Evolutionary conservation across 192 early-diverging fungal species (phyloP).

Genomic region (Gigaspora rosea): DNA sequence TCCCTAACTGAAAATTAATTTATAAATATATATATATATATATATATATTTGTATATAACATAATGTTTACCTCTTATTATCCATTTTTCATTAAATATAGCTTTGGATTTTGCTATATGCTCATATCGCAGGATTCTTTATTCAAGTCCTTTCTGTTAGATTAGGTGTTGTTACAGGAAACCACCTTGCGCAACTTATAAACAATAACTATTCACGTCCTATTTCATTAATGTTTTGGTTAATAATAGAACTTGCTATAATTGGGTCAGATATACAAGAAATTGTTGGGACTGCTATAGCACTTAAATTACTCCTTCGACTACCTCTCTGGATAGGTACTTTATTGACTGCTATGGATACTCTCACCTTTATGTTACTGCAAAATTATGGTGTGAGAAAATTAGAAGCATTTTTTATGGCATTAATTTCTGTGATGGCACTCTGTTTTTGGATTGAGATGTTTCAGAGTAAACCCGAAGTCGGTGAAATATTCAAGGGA

Average conservation of each 20-base stretch:
- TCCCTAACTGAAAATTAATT: not conserved
- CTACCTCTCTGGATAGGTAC: constrained; percentile 73
- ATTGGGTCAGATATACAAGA: constrained; percentile 75
- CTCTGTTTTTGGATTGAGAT: constrained; percentile 77
- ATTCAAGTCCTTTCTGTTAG: constrained; percentile 64
- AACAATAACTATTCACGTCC: constrained; percentile 51
- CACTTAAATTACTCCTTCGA: constrained; percentile 74
- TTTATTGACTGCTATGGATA: constrained; percentile 74
- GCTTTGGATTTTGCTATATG: constrained; percentile 66
- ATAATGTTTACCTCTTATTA: not conserved
- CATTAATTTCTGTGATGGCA: constrained; percentile 72
- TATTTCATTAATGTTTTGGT: constrained; percentile 52
- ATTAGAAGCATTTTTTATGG: constrained; percentile 75
- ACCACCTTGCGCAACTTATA: constrained; percentile 61
- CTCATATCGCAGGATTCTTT: constrained; percentile 62
- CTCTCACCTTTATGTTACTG: constrained; percentile 73
- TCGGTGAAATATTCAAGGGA: constrained; percentile 51
- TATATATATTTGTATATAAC: too few species aligned
- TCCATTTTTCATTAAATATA: not conserved
- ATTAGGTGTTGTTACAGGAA: constrained; percentile 65
- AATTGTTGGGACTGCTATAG: constrained; percentile 91
- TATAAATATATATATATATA: not conserved
- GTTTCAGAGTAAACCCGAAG: constrained; percentile 52
- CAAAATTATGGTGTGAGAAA: constrained; percentile 64
- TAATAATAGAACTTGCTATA: constrained; percentile 65